Base-by-base conservation (phyloP, 75 land plant species). In the Pinus albicaulis region DNA sequence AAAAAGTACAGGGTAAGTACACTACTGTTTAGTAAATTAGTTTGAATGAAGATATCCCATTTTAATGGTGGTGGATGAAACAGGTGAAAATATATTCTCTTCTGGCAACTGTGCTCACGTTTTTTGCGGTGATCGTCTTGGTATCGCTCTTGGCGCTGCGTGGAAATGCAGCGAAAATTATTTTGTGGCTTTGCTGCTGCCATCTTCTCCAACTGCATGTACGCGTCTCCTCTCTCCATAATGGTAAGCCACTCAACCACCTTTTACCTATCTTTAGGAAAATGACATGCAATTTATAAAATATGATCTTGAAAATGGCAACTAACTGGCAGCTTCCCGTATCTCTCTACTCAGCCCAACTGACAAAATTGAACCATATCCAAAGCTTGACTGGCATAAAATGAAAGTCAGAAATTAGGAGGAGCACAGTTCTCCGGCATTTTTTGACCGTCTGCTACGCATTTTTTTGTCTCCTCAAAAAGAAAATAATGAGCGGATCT, bases 151-250 rank as follows among this genome's bases (percentile, higher is more conserved):
- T 86, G n/a, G 89, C 89, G 56, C 75, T 91, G 28, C 89, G 88
- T 59, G 93, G 89, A 56, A 65, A 75, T 1, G 16, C 1, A 41
- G 61, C n/a, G 93, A 19, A 88, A 88, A 80, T 56, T 88, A 56
- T 76, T 88, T 65, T 91, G 91, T 62, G 93, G 93, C 16, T 73
- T 88, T 5, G 93, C 89, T 28, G 89, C 91, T 48, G 57, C 89
- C 75, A 75, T 91, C 53, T 91, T 84, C 83, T 88, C 95, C 62
- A 90, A 92, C 70, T 76, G 89, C 80, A 96, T 96, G 99, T 96
- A 96, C 63, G 98, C 83, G n/a, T 90, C 99, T 8, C 99, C 99
- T 23, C 88, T 96, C 0, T 81, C 92, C 23, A 85, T 91, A 81
- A 89, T 95, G 92, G 98, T 71, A 53, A 71, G 20, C 14, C 10